Conservation (phyloP, 208 protist genomes). For the Leishmania martiniquensis region DNA sequence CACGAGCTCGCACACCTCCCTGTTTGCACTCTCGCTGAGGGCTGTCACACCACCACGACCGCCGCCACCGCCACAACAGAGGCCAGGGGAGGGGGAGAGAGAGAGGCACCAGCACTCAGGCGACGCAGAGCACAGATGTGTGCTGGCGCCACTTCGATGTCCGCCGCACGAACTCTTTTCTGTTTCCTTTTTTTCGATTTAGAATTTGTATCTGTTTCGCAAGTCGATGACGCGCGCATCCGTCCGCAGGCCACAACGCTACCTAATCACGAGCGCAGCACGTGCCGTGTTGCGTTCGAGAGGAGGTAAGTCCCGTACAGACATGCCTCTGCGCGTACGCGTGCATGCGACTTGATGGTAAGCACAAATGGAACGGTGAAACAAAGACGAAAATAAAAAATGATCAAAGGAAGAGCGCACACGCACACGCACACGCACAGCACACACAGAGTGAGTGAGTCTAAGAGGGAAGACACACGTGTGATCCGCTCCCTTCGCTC, state of each 20-base stretch:
- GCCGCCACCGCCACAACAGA: too few relatives aligned
- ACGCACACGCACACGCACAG: neutral
- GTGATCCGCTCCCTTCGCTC: neutral
- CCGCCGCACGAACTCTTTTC: neutral
- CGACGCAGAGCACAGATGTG: neutral
- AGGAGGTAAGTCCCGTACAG: too few relatives aligned
- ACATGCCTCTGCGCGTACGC: neutral
- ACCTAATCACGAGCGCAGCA: too few relatives aligned
- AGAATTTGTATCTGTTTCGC: too few relatives aligned
- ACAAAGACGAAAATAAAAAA: neutral
- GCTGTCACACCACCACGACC: neutral
- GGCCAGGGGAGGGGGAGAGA: neutral
- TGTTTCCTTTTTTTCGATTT: too few relatives aligned
- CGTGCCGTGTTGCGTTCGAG: too few relatives aligned
- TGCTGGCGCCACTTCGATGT: neutral
- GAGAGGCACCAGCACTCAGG: neutral
- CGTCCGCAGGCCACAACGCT: too few relatives aligned
- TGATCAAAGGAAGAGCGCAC: neutral
- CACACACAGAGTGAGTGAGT: neutral
- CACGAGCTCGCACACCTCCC: too few relatives aligned
- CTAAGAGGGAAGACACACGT: neutral
- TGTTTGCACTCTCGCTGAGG: neutral
- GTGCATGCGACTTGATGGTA: neutral
- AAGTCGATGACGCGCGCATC: too few relatives aligned
- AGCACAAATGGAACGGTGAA: neutral